Conservation (phyloP, 1,139 yeast species). For the Pichia sp. region DNA sequence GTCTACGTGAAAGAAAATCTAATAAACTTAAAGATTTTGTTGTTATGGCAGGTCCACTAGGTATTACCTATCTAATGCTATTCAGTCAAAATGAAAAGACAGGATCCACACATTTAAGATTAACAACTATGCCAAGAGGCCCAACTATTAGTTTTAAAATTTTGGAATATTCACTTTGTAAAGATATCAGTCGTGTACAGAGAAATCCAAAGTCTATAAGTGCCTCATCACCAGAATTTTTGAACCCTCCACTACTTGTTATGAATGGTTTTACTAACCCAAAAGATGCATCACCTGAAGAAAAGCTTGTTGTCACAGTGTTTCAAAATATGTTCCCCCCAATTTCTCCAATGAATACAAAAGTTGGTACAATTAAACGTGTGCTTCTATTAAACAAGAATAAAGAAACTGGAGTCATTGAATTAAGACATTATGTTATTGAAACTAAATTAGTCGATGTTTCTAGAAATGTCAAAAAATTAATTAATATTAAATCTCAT, state of each 20-base stretch:
- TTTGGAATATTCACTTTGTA: conserved; percentile 68
- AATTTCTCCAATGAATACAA: conserved; percentile 73
- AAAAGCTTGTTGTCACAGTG: conserved; percentile 78
- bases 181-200: conserved; percentile 69
- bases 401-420: conserved; percentile 63
- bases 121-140: conserved; percentile 88
- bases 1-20: conserved; percentile 75
- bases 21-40: conserved; percentile 85
- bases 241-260: conserved; percentile 83
- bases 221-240: conserved; percentile 55
- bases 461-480: conserved; percentile 69
- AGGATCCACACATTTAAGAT: conserved; percentile 76
- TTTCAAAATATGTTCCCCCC: conserved; percentile 97
- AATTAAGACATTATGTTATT: conserved; percentile 84
- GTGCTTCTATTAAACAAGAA: conserved; percentile 79
- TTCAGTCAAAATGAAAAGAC: conserved; percentile 74
- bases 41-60: conserved; percentile 96
- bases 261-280: conserved; percentile 76
- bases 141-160: conserved; percentile 86
- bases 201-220: conserved; percentile 66
- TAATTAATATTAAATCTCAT: conserved; percentile 59
- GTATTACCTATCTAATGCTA: conserved; percentile 81
- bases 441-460: conserved; percentile 84
- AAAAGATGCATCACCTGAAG: conserved; percentile 54
- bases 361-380: conserved; percentile 68